Evolutionary conservation across 2,329 filamentous ascomycete species (phyloP).

Genomic region (Colletotrichum incanum): DNA sequence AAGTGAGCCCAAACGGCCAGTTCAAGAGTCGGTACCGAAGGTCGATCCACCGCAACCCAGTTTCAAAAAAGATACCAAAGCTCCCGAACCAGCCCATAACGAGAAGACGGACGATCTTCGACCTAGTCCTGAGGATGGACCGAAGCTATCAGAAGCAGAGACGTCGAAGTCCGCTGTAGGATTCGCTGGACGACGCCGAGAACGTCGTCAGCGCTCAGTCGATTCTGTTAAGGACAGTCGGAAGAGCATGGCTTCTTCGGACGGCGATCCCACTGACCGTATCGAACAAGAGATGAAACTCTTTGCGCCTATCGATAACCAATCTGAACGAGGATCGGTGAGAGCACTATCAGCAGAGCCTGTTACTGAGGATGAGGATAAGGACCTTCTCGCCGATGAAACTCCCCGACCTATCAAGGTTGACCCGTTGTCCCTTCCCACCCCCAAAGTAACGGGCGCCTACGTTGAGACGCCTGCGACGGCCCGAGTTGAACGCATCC

Average conservation of each 20-base stretch:
- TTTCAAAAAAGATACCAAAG: slow-evolving; percentile 4
- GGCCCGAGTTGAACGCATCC: slow-evolving; percentile 56
- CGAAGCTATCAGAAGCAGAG: slow-evolving; percentile 41
- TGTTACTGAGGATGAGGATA: slow-evolving; percentile 52
- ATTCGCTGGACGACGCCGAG: slow-evolving; percentile 62
- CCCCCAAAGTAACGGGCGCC: slow-evolving; percentile 69
- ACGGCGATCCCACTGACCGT: slow-evolving; percentile 69
- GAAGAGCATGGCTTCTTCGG: slow-evolving; percentile 62
- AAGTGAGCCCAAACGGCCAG: slow-evolving; percentile 13
- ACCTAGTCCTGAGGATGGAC: slow-evolving; percentile 7
- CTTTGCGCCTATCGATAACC: slow-evolving; percentile 69
- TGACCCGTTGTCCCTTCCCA: slow-evolving; percentile 66
- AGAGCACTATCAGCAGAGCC: slow-evolving; percentile 64
- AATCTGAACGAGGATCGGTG: slow-evolving; percentile 70
- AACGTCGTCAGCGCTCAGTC: slow-evolving; percentile 58
- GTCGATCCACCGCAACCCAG: neutral
- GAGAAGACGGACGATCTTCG: neutral
- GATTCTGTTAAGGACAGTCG: slow-evolving; percentile 66
- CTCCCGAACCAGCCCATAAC: neutral
- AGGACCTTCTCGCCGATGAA: slow-evolving; percentile 54
- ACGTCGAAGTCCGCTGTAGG: slow-evolving; percentile 60
- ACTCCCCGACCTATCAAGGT: slow-evolving; percentile 64
- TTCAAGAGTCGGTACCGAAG: neutral
- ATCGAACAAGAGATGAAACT: slow-evolving; percentile 71
- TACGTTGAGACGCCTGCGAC: slow-evolving; percentile 72